Evolutionary conservation across 768 basidiomycete genomes (phyloP), one percentile per base, ranked within the genome.

Genomic region (Tulasnella sp.): DNA sequence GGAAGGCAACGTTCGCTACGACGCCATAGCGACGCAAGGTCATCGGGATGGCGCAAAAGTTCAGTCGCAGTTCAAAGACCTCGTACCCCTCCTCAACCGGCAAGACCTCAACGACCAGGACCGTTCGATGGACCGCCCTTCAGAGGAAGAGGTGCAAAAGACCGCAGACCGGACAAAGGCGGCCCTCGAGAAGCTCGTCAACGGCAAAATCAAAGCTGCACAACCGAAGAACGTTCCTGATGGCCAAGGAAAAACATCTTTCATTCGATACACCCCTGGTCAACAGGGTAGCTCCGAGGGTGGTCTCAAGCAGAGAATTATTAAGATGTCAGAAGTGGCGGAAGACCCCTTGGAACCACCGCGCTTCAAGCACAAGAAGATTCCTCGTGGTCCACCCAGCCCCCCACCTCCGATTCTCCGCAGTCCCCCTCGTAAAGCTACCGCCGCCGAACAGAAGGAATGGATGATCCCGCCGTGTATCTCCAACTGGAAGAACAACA

Each of bases 401-500:
- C 97, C 98, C 0, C 98, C 98, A 2, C 96, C 97, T 2, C 98
- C 98, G 24, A 95, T 99, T 2, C 88, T 99, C 50, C 92, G 97
- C 54, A 96, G 94, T 88, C 98, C 98, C 16, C 98, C 98, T 8
- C 90, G 98, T 78, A 97, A 98, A 84, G 97, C 96, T 4, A 97
- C 97, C 0, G 94, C 95, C 11, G 94, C 96, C 79, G 98, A 99
- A 85, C 97, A 98, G 87, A 99, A 99, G 87, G 98, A 99, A 84
- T 99, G 98, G 98, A 98, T 98, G 96, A 98, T 99, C 80, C 98
- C 98, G 24, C 98, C 98, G 24, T 99, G 97, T 86, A 98, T 99
- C 81, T 97, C 96, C 40, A 99, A 99, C 87, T 99, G 98, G 98
- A 99, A 99, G 89, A 99, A 99, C 89, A 98, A 99, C 92, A 99